These are phyloP conservation scores for Fomitiporia mediterranea DNA, from an alignment of 1,284 basidiomycete species.

Conservation along the genomic window DNA sequence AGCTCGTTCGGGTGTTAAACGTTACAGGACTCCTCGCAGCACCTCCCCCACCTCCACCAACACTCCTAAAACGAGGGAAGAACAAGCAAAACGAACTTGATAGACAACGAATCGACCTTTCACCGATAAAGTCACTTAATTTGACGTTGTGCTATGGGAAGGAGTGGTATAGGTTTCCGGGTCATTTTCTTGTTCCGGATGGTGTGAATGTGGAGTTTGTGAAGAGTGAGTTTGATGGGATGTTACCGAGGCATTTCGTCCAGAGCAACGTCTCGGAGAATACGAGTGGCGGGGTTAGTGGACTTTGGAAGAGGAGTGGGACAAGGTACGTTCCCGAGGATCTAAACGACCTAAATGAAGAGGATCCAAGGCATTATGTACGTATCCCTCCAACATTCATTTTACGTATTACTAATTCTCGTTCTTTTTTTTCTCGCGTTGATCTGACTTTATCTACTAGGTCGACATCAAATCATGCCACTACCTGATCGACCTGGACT, in stretches of 20 bases:
- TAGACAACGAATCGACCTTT: slow-evolving; percentile 60
- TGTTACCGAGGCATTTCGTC: slow-evolving; percentile 82
- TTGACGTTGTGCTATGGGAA: slow-evolving; percentile 87
- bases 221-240: slow-evolving; percentile 86
- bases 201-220: slow-evolving; percentile 82
- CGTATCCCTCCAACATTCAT: slow-evolving; percentile 30
- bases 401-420: background rate
- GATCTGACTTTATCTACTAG: slow-evolving; percentile 36
- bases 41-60: slow-evolving; percentile 38
- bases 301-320: slow-evolving; percentile 57
- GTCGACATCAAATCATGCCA: slow-evolving; percentile 70
- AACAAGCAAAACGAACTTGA: slow-evolving; percentile 45
- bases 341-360: slow-evolving; percentile 87
- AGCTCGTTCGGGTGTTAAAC: slow-evolving; percentile 79
- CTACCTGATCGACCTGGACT: slow-evolving; percentile 85
- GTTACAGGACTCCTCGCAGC: slow-evolving; percentile 54
- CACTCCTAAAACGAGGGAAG: slow-evolving; percentile 15
- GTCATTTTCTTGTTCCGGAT: slow-evolving; percentile 84
- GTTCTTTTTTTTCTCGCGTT: slow-evolving; percentile 2
- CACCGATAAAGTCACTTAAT: slow-evolving; percentile 65
- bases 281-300: slow-evolving; percentile 36
- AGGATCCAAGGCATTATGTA: slow-evolving; percentile 80
- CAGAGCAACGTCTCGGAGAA: slow-evolving; percentile 85
- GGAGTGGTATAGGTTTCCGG: slow-evolving; percentile 96
- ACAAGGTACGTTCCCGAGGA: slow-evolving; percentile 61